A percentile compares a stretch with the other conserved stretches of the same genome.
Evolutionary conservation across 805 yeast species (phyloP).

Genomic region (Suhomyces prunicola): DNA sequence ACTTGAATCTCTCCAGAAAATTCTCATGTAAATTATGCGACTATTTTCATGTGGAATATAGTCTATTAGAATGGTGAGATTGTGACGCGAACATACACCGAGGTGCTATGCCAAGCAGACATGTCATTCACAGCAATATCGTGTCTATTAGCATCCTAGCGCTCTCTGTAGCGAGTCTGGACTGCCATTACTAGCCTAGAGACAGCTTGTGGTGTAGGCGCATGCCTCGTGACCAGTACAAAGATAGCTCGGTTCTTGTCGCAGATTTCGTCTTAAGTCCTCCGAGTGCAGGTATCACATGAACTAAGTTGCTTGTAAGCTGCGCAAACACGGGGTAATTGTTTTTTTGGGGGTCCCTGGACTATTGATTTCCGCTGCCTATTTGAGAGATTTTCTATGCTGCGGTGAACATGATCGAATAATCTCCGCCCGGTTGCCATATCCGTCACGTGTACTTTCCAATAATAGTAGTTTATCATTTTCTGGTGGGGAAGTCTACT

Average conservation of each 20-base stretch:
- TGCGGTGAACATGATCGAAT: not conserved
- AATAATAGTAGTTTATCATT: not conserved
- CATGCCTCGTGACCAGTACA: not conserved
- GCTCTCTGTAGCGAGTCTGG: not conserved
- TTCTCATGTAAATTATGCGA: not conserved
- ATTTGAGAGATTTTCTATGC: not conserved
- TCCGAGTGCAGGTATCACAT: not conserved
- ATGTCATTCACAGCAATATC: not conserved
- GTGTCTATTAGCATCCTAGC: not conserved
- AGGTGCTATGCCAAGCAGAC: not conserved
- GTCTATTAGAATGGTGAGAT: not conserved
- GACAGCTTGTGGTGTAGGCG: not conserved
- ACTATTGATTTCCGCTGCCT: not conserved
- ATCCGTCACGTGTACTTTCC: not conserved
- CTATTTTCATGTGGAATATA: not conserved
- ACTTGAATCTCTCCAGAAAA: not conserved
- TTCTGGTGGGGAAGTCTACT: not conserved
- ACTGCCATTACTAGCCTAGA: not conserved
- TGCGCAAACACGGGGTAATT: not conserved
- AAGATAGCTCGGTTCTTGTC: not conserved
- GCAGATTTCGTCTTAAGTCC: not conserved
- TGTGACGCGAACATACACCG: not conserved
- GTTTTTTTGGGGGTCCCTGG: not conserved
- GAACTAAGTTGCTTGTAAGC: not conserved
- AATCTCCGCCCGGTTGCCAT: not conserved